These are phyloP conservation scores for Phyllachora maydis DNA, from an alignment of 2,329 filamentous ascomycete genomes.

Conservation along the genomic window DNA sequence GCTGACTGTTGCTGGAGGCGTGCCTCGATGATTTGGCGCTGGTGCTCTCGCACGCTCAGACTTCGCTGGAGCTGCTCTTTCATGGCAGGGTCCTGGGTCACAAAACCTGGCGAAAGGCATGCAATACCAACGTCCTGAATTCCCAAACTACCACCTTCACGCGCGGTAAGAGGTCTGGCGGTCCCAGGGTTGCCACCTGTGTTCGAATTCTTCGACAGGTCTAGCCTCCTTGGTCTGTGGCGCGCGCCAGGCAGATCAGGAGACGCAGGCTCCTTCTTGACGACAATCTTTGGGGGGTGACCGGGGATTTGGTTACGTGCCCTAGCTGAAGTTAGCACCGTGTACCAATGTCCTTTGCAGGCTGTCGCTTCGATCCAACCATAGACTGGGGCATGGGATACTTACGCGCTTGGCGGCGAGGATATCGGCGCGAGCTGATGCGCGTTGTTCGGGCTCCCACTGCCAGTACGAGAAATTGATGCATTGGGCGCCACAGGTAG, in stretches of 20 bases:
- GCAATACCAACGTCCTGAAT: constrained; percentile 89
- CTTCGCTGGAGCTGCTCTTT: constrained; percentile 88
- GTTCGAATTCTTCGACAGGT: constrained; percentile 46
- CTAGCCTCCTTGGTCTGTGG: constrained; percentile 57
- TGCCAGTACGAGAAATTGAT: too few species aligned
- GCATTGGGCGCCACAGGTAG: too few species aligned
- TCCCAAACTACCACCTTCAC: constrained; percentile 53
- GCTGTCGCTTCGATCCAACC: not conserved
- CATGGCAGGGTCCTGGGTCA: constrained; percentile 93
- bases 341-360: not conserved
- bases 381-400: constrained; percentile 5
- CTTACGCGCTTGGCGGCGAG: constrained; percentile 40
- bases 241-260: constrained; percentile 56
- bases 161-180: constrained; percentile 56
- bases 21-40: constrained; percentile 85
- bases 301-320: constrained; percentile 29
- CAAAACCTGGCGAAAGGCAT: constrained; percentile 86
- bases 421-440: constrained; percentile 29
- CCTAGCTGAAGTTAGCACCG: not conserved
- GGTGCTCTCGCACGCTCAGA: constrained; percentile 80
- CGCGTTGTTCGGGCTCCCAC: too few species aligned
- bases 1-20: constrained; percentile 76
- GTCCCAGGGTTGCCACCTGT: constrained; percentile 34
- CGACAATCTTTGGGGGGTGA: constrained; percentile 57
- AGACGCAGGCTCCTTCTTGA: constrained; percentile 91